phyloP scores from a whole-genome alignment of 306 rosid species.

The Cicer arietinum region DNA sequence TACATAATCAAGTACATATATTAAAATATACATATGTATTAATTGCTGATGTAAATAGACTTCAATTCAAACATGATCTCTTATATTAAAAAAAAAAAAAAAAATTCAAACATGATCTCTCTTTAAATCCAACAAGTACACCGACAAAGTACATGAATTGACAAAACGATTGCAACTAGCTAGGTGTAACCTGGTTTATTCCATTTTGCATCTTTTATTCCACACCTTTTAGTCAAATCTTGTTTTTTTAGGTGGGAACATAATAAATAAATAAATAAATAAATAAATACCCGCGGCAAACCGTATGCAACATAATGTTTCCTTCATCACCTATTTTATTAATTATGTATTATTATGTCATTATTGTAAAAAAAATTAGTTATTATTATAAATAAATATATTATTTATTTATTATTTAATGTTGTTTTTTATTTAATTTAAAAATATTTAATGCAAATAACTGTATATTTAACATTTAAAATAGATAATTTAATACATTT shows the following conservation, averaged over 20 bases:
- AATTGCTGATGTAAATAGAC: no score
- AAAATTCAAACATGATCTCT: constrained; percentile 49
- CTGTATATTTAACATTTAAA: no score
- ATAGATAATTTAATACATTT: no score
- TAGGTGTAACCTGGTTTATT: constrained; percentile 16
- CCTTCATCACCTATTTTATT: not conserved
- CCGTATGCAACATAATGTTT: not conserved
- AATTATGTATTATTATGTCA: not conserved
- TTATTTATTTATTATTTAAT: no score
- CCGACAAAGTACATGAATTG: constrained; percentile 35
- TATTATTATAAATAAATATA: no score
- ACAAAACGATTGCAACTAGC: constrained; percentile 28
- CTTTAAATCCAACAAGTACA: constrained; percentile 17
- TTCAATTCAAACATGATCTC: constrained; percentile 25
- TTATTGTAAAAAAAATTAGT: no score
- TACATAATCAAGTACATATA: no score
- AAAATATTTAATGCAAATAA: no score
- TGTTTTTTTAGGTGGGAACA: constrained; percentile 44
- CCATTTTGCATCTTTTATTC: not conserved
- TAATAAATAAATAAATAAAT: not conserved
- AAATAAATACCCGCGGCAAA: constrained; percentile 31
- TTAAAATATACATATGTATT: no score
- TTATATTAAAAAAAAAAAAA: no score
- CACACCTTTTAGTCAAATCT: constrained; percentile 31
- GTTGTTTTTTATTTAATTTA: no score